Evolutionary conservation across 2,329 filamentous ascomycete genomes (phyloP).

Genomic region (Waltergamsia citrina): DNA sequence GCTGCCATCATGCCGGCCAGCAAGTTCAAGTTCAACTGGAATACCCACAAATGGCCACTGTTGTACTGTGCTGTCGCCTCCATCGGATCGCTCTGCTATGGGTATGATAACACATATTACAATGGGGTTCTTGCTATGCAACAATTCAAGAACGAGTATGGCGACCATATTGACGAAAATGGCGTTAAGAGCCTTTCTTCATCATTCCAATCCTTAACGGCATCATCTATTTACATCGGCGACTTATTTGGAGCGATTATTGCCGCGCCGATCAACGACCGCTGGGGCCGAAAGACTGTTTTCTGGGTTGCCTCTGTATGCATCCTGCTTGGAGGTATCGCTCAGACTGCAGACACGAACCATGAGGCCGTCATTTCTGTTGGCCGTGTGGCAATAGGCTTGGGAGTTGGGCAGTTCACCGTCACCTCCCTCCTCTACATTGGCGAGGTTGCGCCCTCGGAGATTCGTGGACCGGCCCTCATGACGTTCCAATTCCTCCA

Average conservation of each 20-base stretch:
- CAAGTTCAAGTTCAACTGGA: not conserved
- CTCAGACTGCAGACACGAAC: slow-evolving; percentile 6
- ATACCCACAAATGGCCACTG: slow-evolving; percentile 12
- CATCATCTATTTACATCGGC: slow-evolving; percentile 25
- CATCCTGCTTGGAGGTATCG: slow-evolving; percentile 12
- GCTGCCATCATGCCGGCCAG: no score
- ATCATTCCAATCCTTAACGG: slow-evolving; percentile 16
- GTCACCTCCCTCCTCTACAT: slow-evolving; percentile 10
- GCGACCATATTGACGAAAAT: slow-evolving; percentile 7
- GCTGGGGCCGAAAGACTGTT: slow-evolving; percentile 18
- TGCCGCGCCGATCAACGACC: slow-evolving; percentile 22
- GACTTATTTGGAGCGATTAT: slow-evolving; percentile 21
- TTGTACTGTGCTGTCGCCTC: slow-evolving; percentile 17
- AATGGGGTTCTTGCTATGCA: slow-evolving; percentile 12
- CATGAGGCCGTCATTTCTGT: slow-evolving; percentile 8
- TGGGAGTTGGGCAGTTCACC: slow-evolving; percentile 12
- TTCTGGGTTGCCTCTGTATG: slow-evolving; percentile 18
- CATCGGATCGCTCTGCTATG: slow-evolving; percentile 7
- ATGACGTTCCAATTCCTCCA: slow-evolving; percentile 29
- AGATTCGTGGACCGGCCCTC: slow-evolving; percentile 20
- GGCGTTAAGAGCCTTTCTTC: no score
- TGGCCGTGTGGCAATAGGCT: slow-evolving; percentile 9
- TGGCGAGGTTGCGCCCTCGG: slow-evolving; percentile 18
- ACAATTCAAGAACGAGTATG: slow-evolving; percentile 12
- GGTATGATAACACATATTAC: slow-evolving; percentile 12